A percentile compares a stretch with the other conserved stretches of the same genome.
Evolutionary conservation across 768 basidiomycete genomes (phyloP).

Genomic region (Lentinula sp.): DNA sequence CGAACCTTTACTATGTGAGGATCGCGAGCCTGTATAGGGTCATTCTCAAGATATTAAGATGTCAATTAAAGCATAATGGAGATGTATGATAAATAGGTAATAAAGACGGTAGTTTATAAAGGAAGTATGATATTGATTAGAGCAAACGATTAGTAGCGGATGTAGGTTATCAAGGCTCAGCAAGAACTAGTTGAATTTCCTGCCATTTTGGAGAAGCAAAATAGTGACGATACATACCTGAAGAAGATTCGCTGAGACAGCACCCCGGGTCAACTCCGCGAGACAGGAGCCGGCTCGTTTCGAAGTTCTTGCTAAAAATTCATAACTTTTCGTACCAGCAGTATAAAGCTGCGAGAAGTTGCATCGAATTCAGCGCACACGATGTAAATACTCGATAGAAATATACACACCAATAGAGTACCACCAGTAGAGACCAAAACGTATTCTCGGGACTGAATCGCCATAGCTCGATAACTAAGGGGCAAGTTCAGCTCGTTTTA

Average conservation of each 20-base stretch:
- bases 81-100: no score
- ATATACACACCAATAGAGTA: slow-evolving; percentile 26
- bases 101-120: no score
- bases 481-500: background rate
- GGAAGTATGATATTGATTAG: no score
- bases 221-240: slow-evolving; percentile 38
- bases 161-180: no score
- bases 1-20: no score
- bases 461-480: slow-evolving; percentile 29
- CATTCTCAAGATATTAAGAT: no score
- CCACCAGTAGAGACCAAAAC: slow-evolving; percentile 30
- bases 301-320: slow-evolving; percentile 33
- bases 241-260: slow-evolving; percentile 38
- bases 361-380: background rate
- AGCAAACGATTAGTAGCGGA: no score
- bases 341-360: slow-evolving; percentile 25
- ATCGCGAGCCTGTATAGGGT: no score
- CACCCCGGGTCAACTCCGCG: slow-evolving; percentile 41
- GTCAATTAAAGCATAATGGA: no score
- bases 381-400: background rate
- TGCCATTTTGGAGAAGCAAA: slow-evolving; percentile 38
- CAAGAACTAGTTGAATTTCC: slow-evolving; percentile 30
- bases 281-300: slow-evolving; percentile 22
- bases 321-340: slow-evolving; percentile 15
- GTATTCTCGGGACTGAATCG: slow-evolving; percentile 25